Evolutionary conservation across 306 rosid species (phyloP), one percentile per base, ranked within the genome.

Genomic region (Parietaria judaica): DNA sequence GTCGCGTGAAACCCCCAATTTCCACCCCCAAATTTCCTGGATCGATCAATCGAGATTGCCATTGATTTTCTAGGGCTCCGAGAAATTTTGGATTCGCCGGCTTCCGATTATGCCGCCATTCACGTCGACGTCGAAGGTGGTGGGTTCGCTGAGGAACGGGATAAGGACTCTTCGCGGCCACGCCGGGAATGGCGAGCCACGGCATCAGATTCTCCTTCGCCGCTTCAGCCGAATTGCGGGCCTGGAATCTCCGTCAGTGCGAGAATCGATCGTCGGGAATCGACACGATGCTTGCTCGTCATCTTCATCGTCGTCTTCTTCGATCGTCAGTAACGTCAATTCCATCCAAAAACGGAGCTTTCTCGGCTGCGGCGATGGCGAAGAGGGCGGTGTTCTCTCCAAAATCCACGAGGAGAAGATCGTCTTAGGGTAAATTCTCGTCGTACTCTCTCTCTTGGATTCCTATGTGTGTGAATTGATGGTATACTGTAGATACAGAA

Each of bases 351-450:
- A 66, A 63, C 78, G 95, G 70, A 76, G 51, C 55, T 88, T 94
- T 70, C 80, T 94, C 58, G 99, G 99, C 48, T 76, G 87, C 56
- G 99, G 95, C 31, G 95, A 94, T 41, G 94, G 97, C 39, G 90
- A 82, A 34, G 99, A 92, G 75, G 86, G 77, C 58, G 43, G 76
- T 47, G 80, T 81, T 71, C 73, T 94, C 0, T 80, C 90, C 64
- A 88, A 76, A 75, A 73, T 71, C 59, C 86, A 88, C n/a, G 99
- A 88, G 84, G 97, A 92, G 80, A 88, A 48, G 66, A 81, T 78
- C 76, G 86, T 88, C 64, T 56, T 94, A 71, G 90, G 99, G 99
- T 88, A 92, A 72, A 31, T 6, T 9, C 5, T 11, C 4, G 13
- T 23, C 31, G 2, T 2, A 23, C 63, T 54, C 53, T 66, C 17